A percentile compares a stretch with the other conserved stretches of the same genome.
These are phyloP conservation scores for Fusarium austroafricanum DNA, from an alignment of 2,329 filamentous ascomycete genomes.

Conservation along the genomic window DNA sequence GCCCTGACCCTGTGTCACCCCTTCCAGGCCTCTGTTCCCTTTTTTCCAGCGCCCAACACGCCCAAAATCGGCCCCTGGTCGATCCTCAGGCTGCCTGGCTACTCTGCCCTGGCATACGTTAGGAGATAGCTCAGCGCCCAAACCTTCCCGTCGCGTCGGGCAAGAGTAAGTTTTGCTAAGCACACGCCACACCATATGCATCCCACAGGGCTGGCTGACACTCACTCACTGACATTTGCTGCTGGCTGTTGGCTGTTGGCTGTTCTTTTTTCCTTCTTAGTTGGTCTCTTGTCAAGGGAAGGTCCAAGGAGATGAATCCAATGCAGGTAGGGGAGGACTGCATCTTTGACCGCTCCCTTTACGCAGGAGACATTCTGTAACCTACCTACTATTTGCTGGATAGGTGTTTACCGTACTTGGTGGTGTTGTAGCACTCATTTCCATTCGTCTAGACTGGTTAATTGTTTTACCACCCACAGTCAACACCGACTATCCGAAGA, in stretches of 20 bases:
- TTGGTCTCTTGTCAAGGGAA: slow-evolving; percentile 8
- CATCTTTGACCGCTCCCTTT: slow-evolving; percentile 35
- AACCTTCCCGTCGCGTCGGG: slow-evolving; percentile 16
- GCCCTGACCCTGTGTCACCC: background rate
- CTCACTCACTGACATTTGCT: background rate
- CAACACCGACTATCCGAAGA: slow-evolving; percentile 16
- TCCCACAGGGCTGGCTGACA: slow-evolving; percentile 22
- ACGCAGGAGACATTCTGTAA: slow-evolving; percentile 10
- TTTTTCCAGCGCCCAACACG: slow-evolving; percentile 24
- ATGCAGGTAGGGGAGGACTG: slow-evolving; percentile 28
- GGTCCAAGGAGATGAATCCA: slow-evolving; percentile 19
- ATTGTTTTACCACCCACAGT: slow-evolving; percentile 15
- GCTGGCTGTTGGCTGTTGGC: background rate
- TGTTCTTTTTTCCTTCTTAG: slow-evolving; percentile 21
- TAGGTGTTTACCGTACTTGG: slow-evolving; percentile 2
- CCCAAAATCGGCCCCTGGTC: slow-evolving; percentile 26
- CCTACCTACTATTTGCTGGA: slow-evolving; percentile 18
- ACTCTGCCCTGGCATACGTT: slow-evolving; percentile 25
- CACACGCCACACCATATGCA: slow-evolving; percentile 23
- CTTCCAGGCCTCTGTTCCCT: background rate
- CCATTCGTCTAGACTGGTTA: slow-evolving; percentile 21
- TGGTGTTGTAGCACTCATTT: slow-evolving; percentile 4
- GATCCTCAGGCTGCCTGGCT: background rate
- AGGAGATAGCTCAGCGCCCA: slow-evolving; percentile 23
- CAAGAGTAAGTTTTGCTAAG: slow-evolving; percentile 23